These are phyloP conservation scores for Echinosophora koreensis DNA, from an alignment of 306 rosid genomes.

Conservation along the genomic window DNA sequence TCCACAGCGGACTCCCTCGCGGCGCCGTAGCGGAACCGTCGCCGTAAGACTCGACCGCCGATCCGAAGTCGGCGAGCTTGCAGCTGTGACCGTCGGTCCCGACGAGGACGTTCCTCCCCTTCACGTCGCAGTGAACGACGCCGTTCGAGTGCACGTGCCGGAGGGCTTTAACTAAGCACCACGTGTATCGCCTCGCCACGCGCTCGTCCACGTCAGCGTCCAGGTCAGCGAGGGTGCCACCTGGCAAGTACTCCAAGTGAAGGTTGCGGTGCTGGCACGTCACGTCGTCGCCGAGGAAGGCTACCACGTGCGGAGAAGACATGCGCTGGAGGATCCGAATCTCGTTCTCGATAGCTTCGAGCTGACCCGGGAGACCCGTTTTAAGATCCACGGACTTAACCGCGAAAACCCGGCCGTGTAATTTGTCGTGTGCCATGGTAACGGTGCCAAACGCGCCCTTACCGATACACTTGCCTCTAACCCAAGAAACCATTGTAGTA, in stretches of 20 bases:
- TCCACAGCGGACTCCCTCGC: slow-evolving; percentile 86
- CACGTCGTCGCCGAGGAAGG: slow-evolving; percentile 65
- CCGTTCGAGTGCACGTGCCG: slow-evolving; percentile 61
- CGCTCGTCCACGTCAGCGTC: slow-evolving; percentile 54
- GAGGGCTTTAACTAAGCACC: slow-evolving; percentile 73
- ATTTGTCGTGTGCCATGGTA: slow-evolving; percentile 48
- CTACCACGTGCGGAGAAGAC: slow-evolving; percentile 65
- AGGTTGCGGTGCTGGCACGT: slow-evolving; percentile 60
- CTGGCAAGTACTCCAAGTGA: slow-evolving; percentile 73
- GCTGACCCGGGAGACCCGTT: slow-evolving; percentile 49
- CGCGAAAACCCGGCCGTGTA: slow-evolving; percentile 60
- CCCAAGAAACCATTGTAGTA: slow-evolving; percentile 58
- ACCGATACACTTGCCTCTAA: slow-evolving; percentile 65
- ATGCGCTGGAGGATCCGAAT: slow-evolving; percentile 65
- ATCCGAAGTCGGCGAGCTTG: slow-evolving; percentile 80
- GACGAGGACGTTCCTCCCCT: slow-evolving; percentile 67
- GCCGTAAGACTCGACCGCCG: slow-evolving; percentile 42
- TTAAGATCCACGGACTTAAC: slow-evolving; percentile 69
- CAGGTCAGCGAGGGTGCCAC: slow-evolving; percentile 61
- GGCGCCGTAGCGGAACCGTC: slow-evolving; percentile 7
- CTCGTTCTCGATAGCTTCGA: slow-evolving; percentile 68
- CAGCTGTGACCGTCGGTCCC: slow-evolving; percentile 39
- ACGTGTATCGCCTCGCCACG: slow-evolving; percentile 49
- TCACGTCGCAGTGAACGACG: slow-evolving; percentile 80
- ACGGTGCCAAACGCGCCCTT: slow-evolving; percentile 73